Base-by-base conservation (phyloP, 768 basidiomycete genomes). In the Amyloporia xantha region DNA sequence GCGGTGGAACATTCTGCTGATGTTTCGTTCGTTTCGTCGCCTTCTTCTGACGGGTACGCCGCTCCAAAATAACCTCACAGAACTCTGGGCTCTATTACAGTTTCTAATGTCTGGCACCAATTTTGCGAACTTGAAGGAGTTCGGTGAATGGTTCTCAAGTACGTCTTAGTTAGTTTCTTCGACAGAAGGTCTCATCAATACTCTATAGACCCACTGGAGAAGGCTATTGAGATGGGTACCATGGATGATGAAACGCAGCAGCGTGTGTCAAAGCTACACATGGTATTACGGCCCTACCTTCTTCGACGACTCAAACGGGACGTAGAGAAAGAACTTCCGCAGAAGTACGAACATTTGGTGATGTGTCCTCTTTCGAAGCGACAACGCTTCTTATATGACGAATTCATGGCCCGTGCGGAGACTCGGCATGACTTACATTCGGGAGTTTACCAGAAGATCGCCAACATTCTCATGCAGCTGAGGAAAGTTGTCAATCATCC, bases 81-180 rank as follows among this genome's bases (percentile, higher is more conserved):
- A 99, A 62, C 71, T 99, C 1, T 99, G 93, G 95, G 87, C 91
- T 0, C 70, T 99, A 20, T 70, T 99, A 54, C 93, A 96, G 64
- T 99, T 98, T 62, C 73, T 98, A 53, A 88, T 97, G 77, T 88
- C 87, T 3, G 88, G 86, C 3, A 76, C 86, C 57, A 76, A 86
- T 58, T 96, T 97, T 66, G 94, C 89, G 20, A 89, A 91, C 59
- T 68, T 94, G 51, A 90, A 90, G 62, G 91, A 96, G 64, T 97
- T 98, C 62, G 87, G 81, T 5, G 88, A 93, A 47, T 96, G 94
- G 93, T 96, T 98, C 63, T 90, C 92, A 1, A 95, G 92, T 94
- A 57, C 66, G 90, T 71, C 13, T 44, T 9, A 38, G 20, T 24
- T 37, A 4, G 1, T 35, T 17, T 42, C 23, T 36, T 12, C 37